Conservation (phyloP, 164 flowering plant genomes). For the Vitis cinerea region DNA sequence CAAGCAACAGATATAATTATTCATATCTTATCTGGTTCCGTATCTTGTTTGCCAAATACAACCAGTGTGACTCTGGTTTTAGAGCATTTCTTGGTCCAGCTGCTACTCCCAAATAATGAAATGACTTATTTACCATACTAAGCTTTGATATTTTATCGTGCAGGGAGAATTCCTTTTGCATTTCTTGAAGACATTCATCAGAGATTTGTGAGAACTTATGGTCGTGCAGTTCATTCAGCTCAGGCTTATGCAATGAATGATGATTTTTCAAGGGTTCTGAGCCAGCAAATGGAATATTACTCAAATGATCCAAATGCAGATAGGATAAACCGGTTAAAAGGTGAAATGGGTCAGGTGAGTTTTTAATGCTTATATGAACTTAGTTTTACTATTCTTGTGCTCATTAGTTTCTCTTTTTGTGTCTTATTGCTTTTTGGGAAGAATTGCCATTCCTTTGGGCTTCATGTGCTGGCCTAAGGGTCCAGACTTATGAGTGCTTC, state of each 20-base stretch:
- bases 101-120: background rate
- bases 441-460: background rate
- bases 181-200: slow-evolving; percentile 96
- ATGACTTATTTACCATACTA: background rate
- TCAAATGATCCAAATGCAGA: slow-evolving; percentile 98
- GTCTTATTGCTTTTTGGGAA: background rate
- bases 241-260: slow-evolving; percentile 94
- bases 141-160: slow-evolving; percentile 4
- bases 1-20: too few relatives aligned
- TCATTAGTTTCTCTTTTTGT: background rate
- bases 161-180: slow-evolving; percentile 94
- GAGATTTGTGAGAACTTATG: slow-evolving; percentile 90
- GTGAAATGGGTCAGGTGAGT: slow-evolving; percentile 94
- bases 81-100: background rate
- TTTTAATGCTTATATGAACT: background rate
- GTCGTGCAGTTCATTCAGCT: slow-evolving; percentile 76
- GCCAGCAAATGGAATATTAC: slow-evolving; percentile 94
- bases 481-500: too few relatives aligned
- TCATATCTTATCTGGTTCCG: background rate
- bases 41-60: background rate
- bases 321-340: slow-evolving; percentile 81
- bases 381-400: background rate
- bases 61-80: background rate
- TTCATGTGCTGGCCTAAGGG: too few relatives aligned
- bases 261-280: slow-evolving; percentile 89